Percentiles rank a stretch among this genome's conserved stretches.
These are phyloP conservation scores for Mucor velutinosus DNA, from an alignment of 371 early-diverging fungal genomes.

Conservation along the genomic window DNA sequence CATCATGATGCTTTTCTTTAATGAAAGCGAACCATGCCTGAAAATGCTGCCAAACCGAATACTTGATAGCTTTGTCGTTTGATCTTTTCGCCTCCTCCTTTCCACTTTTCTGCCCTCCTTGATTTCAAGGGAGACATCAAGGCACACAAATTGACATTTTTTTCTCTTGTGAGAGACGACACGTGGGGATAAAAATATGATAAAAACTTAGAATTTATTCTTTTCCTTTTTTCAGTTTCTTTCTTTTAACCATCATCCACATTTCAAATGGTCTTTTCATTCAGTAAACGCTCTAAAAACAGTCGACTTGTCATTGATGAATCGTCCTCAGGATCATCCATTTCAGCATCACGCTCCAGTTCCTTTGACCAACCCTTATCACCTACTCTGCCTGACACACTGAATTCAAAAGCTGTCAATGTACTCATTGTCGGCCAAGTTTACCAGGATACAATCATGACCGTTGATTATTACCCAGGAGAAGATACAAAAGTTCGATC, in stretches of 20 bases:
- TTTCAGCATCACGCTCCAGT: constrained; percentile 13
- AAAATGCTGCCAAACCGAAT: too few species aligned
- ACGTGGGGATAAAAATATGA: background rate
- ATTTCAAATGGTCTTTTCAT: constrained; percentile 11
- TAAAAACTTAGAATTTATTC: background rate
- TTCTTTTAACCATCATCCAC: background rate
- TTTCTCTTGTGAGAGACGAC: background rate
- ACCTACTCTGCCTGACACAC: constrained; percentile 8
- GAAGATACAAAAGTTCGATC: constrained; percentile 68
- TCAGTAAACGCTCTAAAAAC: constrained; percentile 3
- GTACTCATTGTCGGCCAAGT: constrained; percentile 53
- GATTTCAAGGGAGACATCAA: background rate
- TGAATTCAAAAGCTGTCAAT: constrained; percentile 10
- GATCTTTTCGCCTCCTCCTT: too few species aligned
- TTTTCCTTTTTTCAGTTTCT: background rate
- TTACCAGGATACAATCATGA: constrained; percentile 56
- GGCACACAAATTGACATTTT: background rate
- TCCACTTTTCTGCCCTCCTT: background rate
- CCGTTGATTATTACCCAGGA: constrained; percentile 53
- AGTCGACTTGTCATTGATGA: constrained; percentile 11
- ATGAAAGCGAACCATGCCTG: background rate
- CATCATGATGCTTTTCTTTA: background rate
- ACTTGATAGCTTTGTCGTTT: too few species aligned
- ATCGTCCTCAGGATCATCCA: constrained; percentile 6
- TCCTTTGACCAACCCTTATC: constrained; percentile 19